Base-by-base conservation (phyloP, 345 rosid species). In the Cardamine chenopodiifolia region DNA sequence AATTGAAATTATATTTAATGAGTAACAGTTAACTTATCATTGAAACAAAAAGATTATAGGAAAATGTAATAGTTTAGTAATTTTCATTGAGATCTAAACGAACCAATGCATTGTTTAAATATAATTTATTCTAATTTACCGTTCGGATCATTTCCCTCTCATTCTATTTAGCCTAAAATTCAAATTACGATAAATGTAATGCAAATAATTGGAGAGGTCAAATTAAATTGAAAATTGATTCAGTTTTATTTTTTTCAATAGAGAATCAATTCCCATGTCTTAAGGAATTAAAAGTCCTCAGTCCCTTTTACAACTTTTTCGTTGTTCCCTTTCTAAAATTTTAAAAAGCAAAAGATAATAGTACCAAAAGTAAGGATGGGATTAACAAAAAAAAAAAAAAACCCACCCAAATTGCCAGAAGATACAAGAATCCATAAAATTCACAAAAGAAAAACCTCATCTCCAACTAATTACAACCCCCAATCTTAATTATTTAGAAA, bases 401-500 rank as follows among this genome's bases (percentile, higher is more conserved):
- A 19, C 70, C 70, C 71, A 63, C 44, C 79, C 61, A 61, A 42
- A 68, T 68, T 68, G 39, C 56, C 31, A 76, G 55, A 62, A 62
- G 45, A 62, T 62, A 53, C 29, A 69, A 54, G 50, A 76, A 68
- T 48, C 18, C 62, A 66, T 35, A 44, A 20, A 68, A 40, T 31
- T 62, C 75, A 32, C 31, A 70, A 42, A 61, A 62, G 9, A 58
- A 34, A 34, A 68, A 13, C 1, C 31, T 53, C 45, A 62, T 71
- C 15, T 63, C 80, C 75, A 62, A 31, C 70, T 69, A 76, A 69
- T 63, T 70, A 77, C 76, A 76, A 50, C 35, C 68, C 62, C 53
- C 15, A 37, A 35, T 25, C 58, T 42, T 66, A 74, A 74, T 48
- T 56, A 74, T 55, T 73, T 55, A 65, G 19, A 62, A 54, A 4